phyloP scores from a whole-genome alignment of 805 yeast genomes.

The Metschnikowia kofuensis region DNA sequence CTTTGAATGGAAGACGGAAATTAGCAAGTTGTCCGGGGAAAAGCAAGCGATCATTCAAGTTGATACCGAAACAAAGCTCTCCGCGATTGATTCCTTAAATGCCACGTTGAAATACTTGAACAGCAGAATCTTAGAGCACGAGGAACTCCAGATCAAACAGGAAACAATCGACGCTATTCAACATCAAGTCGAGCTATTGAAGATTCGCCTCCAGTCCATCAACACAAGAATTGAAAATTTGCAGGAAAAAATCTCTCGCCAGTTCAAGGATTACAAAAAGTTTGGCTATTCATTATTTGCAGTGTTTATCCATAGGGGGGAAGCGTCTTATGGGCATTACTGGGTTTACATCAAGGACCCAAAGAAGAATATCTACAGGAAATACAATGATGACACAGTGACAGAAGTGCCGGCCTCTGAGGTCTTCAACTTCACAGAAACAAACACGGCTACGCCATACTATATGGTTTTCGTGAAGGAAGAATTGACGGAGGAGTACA shows the following conservation, averaged over 20 bases:
- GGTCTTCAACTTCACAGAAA: constrained; percentile 62
- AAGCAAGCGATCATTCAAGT: constrained; percentile 41
- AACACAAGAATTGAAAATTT: constrained; percentile 43
- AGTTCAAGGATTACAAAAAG: constrained; percentile 57
- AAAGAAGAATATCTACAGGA: constrained; percentile 64
- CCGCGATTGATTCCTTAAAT: constrained; percentile 42
- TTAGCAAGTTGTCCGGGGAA: constrained; percentile 42
- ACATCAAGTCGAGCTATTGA: constrained; percentile 45
- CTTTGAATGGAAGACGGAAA: constrained; percentile 58
- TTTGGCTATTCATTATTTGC: constrained; percentile 86
- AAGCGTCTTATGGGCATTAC: constrained; percentile 94
- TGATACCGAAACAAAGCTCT: constrained; percentile 35
- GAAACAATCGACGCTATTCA: constrained; percentile 49
- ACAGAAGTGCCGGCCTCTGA: constrained; percentile 67
- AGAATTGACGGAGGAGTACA: constrained; percentile 48
- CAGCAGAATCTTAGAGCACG: constrained; percentile 37
- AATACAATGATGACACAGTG: constrained; percentile 95
- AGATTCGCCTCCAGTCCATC: constrained; percentile 42
- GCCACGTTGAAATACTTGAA: constrained; percentile 58
- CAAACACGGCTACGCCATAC: constrained; percentile 91
- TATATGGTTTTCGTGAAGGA: constrained; percentile 80
- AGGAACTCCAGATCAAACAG: constrained; percentile 34
- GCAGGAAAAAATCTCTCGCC: constrained; percentile 49
- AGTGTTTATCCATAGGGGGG: constrained; percentile 91
- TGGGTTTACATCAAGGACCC: constrained; percentile 92